Conservation (phyloP, 2,329 filamentous ascomycete genomes). For the Penicillium sclerotiorum region DNA sequence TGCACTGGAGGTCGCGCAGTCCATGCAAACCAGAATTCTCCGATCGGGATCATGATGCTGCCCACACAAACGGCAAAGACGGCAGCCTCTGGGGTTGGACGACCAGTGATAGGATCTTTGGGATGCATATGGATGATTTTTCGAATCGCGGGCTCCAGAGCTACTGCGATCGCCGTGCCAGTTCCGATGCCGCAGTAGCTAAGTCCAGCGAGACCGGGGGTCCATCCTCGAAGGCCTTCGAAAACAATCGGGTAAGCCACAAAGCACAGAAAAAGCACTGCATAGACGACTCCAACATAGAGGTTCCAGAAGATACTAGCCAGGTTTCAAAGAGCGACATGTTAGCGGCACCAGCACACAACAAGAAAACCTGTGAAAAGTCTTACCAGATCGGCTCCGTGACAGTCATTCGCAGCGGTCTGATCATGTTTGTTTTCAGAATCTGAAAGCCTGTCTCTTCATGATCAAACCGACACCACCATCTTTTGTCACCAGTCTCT, state of each 20-base stretch:
- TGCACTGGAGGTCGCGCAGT: conserved; percentile 72
- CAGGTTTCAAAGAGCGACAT: not conserved
- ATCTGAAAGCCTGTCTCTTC: conserved; percentile 56
- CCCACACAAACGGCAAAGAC: conserved; percentile 74
- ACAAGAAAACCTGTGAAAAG: conserved; percentile 14
- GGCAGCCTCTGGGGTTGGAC: conserved; percentile 68
- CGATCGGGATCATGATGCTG: conserved; percentile 67
- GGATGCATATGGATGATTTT: conserved; percentile 70
- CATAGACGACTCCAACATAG: conserved; percentile 71
- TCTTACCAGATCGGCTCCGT: conserved; percentile 73
- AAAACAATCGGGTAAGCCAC: conserved; percentile 81
- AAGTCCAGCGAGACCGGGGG: conserved; percentile 67
- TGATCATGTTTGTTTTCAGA: conserved; percentile 68
- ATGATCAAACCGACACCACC: conserved; percentile 74
- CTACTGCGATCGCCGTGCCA: conserved; percentile 53
- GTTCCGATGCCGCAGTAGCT: conserved; percentile 65
- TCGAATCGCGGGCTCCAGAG: conserved; percentile 64
- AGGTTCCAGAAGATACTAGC: conserved; percentile 63
- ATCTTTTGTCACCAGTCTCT: conserved; percentile 65
- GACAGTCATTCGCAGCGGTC: conserved; percentile 66
- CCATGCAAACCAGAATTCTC: conserved; percentile 79
- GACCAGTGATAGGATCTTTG: conserved; percentile 63
- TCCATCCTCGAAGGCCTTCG: conserved; percentile 69
- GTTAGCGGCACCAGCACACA: not conserved
- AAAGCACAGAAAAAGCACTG: conserved; percentile 81